phyloP scores from a whole-genome alignment of 2,329 filamentous ascomycete species.

The Annulohypoxylon truncatum region DNA sequence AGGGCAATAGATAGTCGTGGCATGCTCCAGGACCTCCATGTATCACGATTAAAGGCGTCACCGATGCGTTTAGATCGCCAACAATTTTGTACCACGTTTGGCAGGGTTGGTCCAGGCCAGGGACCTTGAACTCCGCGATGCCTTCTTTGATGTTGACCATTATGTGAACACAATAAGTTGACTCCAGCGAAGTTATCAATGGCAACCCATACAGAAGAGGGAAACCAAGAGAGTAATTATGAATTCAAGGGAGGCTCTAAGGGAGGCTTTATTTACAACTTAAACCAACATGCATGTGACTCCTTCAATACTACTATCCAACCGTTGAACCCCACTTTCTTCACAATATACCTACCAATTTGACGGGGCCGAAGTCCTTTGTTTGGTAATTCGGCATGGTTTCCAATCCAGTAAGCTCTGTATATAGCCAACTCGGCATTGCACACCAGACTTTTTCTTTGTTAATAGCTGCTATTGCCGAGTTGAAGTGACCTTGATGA shows the following conservation, averaged over 20 bases:
- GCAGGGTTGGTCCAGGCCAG: constrained; percentile 10
- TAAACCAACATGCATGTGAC: not conserved
- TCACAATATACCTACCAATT: too few relatives aligned
- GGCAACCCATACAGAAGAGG: not conserved
- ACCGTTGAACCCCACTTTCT: too few relatives aligned
- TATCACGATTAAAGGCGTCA: constrained; percentile 40
- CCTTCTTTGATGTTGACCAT: constrained; percentile 7
- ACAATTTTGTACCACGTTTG: constrained; percentile 34
- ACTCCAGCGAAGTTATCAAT: not conserved
- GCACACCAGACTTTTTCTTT: too few relatives aligned
- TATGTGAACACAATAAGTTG: not conserved
- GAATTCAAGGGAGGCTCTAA: not conserved
- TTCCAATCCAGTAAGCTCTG: too few relatives aligned
- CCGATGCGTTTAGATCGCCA: constrained; percentile 32
- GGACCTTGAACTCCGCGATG: constrained; percentile 1
- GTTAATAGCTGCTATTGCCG: too few relatives aligned
- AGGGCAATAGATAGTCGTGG: constrained; percentile 56
- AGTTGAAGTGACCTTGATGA: too few relatives aligned
- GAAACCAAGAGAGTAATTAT: not conserved
- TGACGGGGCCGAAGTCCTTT: too few relatives aligned
- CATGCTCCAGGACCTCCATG: constrained; percentile 53
- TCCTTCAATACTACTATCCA: too few relatives aligned
- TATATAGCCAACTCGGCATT: too few relatives aligned
- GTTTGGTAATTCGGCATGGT: too few relatives aligned
- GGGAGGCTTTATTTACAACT: not conserved